Evolutionary conservation across 805 yeast species (phyloP).

Genomic region (Zygosaccharomyces lentus): DNA sequence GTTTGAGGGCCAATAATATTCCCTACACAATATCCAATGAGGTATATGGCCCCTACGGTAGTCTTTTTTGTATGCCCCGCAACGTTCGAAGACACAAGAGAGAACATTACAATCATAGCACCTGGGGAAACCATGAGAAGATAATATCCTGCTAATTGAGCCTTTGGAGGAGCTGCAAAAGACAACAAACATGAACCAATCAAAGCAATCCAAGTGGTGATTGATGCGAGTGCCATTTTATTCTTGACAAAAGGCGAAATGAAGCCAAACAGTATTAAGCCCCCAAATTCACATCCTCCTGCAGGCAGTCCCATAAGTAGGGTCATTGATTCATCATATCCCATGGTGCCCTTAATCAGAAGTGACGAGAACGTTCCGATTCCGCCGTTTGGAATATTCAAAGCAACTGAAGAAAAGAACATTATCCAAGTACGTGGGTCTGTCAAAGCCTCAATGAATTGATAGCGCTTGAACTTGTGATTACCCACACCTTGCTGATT

Average conservation of each 20-base stretch:
- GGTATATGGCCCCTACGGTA: neutral
- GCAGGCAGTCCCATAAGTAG: conserved; percentile 39
- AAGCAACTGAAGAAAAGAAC: conserved; percentile 32
- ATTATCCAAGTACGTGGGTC: conserved; percentile 42
- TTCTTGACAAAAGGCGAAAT: conserved; percentile 3
- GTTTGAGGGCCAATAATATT: conserved; percentile 47
- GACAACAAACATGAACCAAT: conserved; percentile 28
- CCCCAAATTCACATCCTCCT: conserved; percentile 28
- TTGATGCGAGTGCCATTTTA: conserved; percentile 5
- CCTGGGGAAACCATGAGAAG: conserved; percentile 1
- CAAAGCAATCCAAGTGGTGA: conserved; percentile 4
- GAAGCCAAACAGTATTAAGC: conserved; percentile 6
- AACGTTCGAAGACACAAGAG: conserved; percentile 8
- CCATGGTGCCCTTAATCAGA: conserved; percentile 36
- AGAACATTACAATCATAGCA: conserved; percentile 5
- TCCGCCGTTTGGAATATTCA: conserved; percentile 43
- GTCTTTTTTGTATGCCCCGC: conserved; percentile 46
- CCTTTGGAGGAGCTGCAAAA: conserved; percentile 27
- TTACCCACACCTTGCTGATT: conserved; percentile 48
- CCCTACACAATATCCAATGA: conserved; percentile 3
- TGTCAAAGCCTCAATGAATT: conserved; percentile 40
- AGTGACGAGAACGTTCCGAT: conserved; percentile 43
- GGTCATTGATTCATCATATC: conserved; percentile 30
- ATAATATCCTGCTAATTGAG: conserved; percentile 25
- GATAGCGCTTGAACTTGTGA: conserved; percentile 42